phyloP scores from a whole-genome alignment of 768 basidiomycete genomes.

The Mrakia gelida region DNA sequence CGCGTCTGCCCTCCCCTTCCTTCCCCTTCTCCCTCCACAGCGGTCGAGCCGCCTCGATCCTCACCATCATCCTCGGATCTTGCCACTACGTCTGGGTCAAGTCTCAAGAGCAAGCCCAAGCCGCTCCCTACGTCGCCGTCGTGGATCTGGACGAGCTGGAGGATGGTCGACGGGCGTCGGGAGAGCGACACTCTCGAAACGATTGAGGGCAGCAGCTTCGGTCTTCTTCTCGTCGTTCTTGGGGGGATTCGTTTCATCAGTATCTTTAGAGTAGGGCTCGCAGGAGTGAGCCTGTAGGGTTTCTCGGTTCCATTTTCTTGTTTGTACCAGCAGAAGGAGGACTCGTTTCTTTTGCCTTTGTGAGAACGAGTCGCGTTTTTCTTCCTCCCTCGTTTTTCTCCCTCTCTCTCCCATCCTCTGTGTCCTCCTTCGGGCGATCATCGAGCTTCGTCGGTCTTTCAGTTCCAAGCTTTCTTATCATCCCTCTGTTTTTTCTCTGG shows the following conservation, averaged over 20 bases:
- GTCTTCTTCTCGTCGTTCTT: neutral
- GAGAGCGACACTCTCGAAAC: too few species aligned
- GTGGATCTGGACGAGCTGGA: constrained; percentile 22
- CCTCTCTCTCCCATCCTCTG: too few species aligned
- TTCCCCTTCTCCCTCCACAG: constrained; percentile 21
- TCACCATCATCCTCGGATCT: constrained; percentile 41
- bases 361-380: too few species aligned
- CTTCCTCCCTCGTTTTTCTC: too few species aligned
- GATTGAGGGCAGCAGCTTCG: neutral
- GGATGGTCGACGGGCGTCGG: constrained; percentile 27
- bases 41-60: constrained; percentile 39
- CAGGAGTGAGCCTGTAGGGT: neutral
- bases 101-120: constrained; percentile 34
- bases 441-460: too few species aligned
- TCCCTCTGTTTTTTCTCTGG: too few species aligned
- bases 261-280: too few species aligned
- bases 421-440: too few species aligned
- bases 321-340: neutral
- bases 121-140: constrained; percentile 25
- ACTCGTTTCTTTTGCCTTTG: neutral
- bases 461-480: too few species aligned
- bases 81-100: constrained; percentile 43
- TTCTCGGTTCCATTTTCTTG: neutral
- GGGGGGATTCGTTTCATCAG: neutral
- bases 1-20: neutral